Evolutionary conservation across 371 early-diverging fungal genomes (phyloP).

Genomic region (Funneliformis caledonium): DNA sequence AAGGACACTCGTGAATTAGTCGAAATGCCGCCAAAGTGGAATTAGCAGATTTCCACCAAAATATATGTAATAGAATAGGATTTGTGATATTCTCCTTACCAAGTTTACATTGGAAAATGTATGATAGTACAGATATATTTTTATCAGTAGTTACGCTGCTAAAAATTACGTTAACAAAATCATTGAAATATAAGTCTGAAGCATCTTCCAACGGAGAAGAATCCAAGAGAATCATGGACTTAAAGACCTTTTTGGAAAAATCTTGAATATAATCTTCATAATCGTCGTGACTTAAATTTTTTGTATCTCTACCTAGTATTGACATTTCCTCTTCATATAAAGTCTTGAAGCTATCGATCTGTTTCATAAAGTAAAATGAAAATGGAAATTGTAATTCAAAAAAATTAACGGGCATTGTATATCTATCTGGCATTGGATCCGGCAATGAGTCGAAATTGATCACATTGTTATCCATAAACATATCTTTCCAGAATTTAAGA

Average conservation of each 20-base stretch:
- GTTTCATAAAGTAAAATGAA: slow-evolving; percentile 38
- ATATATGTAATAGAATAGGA: slow-evolving; percentile 24
- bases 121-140: neutral
- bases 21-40: slow-evolving; percentile 12
- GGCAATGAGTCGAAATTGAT: slow-evolving; percentile 11
- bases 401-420: slow-evolving; percentile 6
- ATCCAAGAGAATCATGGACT: neutral
- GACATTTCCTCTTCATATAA: slow-evolving; percentile 29
- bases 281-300: slow-evolving; percentile 10
- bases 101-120: neutral
- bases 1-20: neutral
- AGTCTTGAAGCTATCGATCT: slow-evolving; percentile 36
- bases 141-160: neutral
- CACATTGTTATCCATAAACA: slow-evolving; percentile 30
- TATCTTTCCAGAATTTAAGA: slow-evolving; percentile 19
- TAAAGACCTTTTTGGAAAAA: slow-evolving; percentile 24
- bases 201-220: neutral
- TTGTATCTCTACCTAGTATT: slow-evolving; percentile 19
- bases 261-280: slow-evolving; percentile 6
- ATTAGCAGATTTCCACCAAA: slow-evolving; percentile 34
- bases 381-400: slow-evolving; percentile 37
- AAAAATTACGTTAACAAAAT: slow-evolving; percentile 28
- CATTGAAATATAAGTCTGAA: slow-evolving; percentile 27
- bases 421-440: slow-evolving; percentile 29
- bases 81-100: slow-evolving; percentile 23